Evolutionary conservation across 1,284 basidiomycete species (phyloP).

Genomic region (Tilletiopsis washingtonensis): DNA sequence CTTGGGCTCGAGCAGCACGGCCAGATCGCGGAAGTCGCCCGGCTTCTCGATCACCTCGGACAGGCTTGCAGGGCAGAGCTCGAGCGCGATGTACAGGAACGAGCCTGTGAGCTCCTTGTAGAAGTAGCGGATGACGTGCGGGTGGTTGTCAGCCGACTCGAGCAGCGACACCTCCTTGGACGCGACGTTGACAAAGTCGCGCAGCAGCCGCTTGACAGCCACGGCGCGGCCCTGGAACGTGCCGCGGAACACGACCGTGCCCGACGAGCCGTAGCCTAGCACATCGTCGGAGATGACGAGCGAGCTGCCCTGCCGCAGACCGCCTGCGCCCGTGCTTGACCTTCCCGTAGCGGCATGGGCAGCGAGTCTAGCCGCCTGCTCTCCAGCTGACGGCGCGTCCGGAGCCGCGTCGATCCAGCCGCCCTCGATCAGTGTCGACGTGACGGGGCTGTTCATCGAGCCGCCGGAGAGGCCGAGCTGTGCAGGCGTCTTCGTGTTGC

Average conservation of each 20-base stretch:
- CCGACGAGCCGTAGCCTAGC: constrained; percentile 87
- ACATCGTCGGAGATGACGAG: constrained; percentile 40
- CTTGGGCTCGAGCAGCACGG: constrained; percentile 58
- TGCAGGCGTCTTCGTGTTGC: too few relatives aligned
- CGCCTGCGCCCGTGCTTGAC: neutral
- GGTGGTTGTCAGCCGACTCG: constrained; percentile 89
- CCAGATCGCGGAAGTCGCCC: constrained; percentile 28
- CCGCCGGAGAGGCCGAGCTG: too few relatives aligned
- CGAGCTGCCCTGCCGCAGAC: constrained; percentile 9
- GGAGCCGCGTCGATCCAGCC: constrained; percentile 1
- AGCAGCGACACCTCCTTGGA: constrained; percentile 87
- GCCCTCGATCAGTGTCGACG: too few relatives aligned
- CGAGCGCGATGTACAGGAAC: constrained; percentile 94
- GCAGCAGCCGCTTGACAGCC: constrained; percentile 88
- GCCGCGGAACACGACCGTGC: constrained; percentile 88
- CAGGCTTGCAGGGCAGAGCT: constrained; percentile 87
- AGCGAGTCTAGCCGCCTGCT: constrained; percentile 19
- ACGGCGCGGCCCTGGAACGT: constrained; percentile 91
- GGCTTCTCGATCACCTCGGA: constrained; percentile 75
- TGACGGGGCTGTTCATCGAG: too few relatives aligned
- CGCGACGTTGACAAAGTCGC: constrained; percentile 90
- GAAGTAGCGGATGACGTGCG: constrained; percentile 88
- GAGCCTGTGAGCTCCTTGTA: constrained; percentile 72
- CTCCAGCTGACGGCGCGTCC: constrained; percentile 6
- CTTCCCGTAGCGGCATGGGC: constrained; percentile 8